Evolutionary conservation across 2,329 filamentous ascomycete genomes (phyloP).

Genomic region (Cytospora mali): DNA sequence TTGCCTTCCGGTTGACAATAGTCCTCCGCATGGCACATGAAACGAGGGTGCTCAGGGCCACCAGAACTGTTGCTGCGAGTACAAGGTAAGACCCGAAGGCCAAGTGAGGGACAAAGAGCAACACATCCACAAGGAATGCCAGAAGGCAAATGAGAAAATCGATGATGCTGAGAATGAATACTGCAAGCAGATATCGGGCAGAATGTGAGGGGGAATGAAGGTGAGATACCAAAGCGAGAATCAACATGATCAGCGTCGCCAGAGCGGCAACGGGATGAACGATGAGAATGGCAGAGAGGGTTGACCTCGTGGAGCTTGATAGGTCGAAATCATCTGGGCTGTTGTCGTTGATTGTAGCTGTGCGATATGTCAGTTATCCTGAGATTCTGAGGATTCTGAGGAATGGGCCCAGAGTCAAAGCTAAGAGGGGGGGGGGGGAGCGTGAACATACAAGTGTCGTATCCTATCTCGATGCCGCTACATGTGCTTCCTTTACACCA

Average conservation of each 20-base stretch:
- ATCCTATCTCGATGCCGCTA: conserved; percentile 78
- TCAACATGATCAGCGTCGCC: conserved; percentile 81
- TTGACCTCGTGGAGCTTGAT: conserved; percentile 53
- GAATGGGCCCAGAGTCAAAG: background rate
- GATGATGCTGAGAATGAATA: conserved; percentile 85
- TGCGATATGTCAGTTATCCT: background rate
- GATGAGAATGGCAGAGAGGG: conserved; percentile 85
- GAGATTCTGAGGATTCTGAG: no score
- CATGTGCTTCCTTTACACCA: conserved; percentile 73
- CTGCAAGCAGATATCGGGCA: conserved; percentile 78
- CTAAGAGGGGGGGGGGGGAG: conserved; percentile 7
- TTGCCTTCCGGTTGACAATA: conserved; percentile 87
- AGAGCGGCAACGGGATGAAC: conserved; percentile 90
- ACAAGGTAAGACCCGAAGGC: conserved; percentile 95
- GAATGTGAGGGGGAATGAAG: conserved; percentile 89
- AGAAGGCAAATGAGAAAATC: conserved; percentile 82
- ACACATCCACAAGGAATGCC: conserved; percentile 89
- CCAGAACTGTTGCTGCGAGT: conserved; percentile 82
- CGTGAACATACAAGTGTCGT: conserved; percentile 71
- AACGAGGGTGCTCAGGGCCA: conserved; percentile 78
- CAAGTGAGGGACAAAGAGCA: conserved; percentile 92
- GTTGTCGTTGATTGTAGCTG: conserved; percentile 20
- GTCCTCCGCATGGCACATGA: conserved; percentile 95
- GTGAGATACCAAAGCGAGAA: conserved; percentile 78
- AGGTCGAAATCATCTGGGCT: conserved; percentile 56